Conservation (phyloP, 305 asterid species). For the Rubia balearica region DNA sequence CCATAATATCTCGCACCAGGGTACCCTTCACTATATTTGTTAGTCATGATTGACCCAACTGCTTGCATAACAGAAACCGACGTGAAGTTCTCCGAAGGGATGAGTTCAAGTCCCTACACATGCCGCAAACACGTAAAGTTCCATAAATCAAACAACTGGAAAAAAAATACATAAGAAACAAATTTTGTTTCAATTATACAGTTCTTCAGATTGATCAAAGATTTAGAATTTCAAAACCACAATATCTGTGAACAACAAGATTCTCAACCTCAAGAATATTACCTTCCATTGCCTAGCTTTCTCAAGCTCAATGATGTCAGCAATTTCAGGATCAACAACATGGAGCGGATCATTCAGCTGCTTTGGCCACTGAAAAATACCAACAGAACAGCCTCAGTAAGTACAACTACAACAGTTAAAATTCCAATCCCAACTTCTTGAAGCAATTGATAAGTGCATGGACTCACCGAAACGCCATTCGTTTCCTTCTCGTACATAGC, state of each 20-base stretch:
- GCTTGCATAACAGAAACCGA: constrained; percentile 93
- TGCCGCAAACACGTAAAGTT: constrained; percentile 11
- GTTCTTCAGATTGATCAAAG: neutral
- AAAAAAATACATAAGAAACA: neutral
- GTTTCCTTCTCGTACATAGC: constrained; percentile 68
- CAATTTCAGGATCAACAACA: constrained; percentile 83
- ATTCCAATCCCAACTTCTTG: neutral
- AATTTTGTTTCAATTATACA: neutral
- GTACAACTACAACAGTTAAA: neutral
- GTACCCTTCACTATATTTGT: constrained; percentile 93
- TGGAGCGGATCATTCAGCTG: constrained; percentile 80
- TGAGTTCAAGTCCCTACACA: constrained; percentile 79
- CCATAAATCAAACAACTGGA: neutral
- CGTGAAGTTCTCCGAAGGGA: constrained; percentile 85
- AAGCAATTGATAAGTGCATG: neutral
- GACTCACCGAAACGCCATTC: constrained; percentile 53
- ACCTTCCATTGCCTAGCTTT: constrained; percentile 97
- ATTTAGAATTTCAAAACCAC: neutral
- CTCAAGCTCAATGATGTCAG: constrained; percentile 80
- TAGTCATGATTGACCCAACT: constrained; percentile 91
- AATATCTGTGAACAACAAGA: neutral
- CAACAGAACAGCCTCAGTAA: constrained; percentile 7
- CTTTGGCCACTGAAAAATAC: constrained; percentile 69
- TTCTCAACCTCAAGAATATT: constrained; percentile 1
- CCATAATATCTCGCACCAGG: constrained; percentile 97